Base-by-base conservation (phyloP, 306 rosid genomes). In the Cyamopsis tetragonoloba region DNA sequence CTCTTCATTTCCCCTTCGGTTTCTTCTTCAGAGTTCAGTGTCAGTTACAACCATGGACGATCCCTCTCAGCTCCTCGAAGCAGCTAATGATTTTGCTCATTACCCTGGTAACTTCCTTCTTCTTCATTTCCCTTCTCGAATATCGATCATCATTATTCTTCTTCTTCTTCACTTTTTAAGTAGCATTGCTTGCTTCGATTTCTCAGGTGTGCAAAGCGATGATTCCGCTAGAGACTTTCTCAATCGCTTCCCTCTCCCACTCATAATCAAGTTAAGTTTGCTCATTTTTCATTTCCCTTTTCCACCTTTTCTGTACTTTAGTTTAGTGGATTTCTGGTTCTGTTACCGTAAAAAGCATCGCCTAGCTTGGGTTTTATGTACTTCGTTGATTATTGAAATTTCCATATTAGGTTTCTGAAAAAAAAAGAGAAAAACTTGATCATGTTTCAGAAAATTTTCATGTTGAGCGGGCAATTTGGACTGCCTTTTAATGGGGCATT, bases 231-330 rank as follows among this genome's bases (percentile, higher is more conserved):
- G 72, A 76, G 73, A 78, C 5, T 93, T 93, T 55, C 89, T 93
- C 26, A 69, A 74, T 71, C 88, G 88, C 66, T 88, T 86, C 73
- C 98, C 97, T 15, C 97, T 93, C 20, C 91, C 86, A 0, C 79
- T 76, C 57, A 64, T 89, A 12, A 79, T 89, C 64, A 83, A 82
- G 98, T 93, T 64, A 30, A 28, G 7, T 27, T 23, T 47, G 42
- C 32, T 20, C 15, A 2, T 4, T 62, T n/a, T 39, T 37, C 2
- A 2, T 22, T 35, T 20, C 26, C 31, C 63, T 15, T 42, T 66
- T 18, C 2, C 20, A 1, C 10, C 5, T 61, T 37, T 32, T 44
- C 5, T 13, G 8, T 14, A 7, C 58, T 44, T 20, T 34, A 12
- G 13, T 23, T 30, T 50, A 3, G 28, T 37, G 41, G 26, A 35